phyloP scores from a whole-genome alignment of 2,329 filamentous ascomycete genomes.

The Metarhizium sp. region DNA sequence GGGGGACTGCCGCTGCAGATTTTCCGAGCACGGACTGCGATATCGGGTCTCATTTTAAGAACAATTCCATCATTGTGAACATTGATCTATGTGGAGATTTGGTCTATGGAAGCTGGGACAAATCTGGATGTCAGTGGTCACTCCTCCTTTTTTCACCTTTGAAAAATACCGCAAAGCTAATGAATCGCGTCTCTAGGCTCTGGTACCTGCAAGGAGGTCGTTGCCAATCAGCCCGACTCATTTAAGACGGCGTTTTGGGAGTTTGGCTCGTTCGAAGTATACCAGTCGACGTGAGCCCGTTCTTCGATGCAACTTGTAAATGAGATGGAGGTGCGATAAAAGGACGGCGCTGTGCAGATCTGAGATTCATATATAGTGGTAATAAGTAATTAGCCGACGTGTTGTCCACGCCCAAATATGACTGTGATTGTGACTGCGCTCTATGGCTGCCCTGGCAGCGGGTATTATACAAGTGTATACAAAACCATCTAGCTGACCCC shows the following conservation, averaged over 20 bases:
- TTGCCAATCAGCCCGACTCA: constrained; percentile 44
- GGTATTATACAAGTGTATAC: neutral
- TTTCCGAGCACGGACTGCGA: constrained; percentile 56
- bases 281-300: constrained; percentile 22
- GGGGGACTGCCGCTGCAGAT: constrained; percentile 54
- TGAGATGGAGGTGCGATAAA: neutral
- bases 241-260: constrained; percentile 57
- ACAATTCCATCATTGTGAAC: constrained; percentile 57
- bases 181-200: constrained; percentile 28
- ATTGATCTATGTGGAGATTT: constrained; percentile 55
- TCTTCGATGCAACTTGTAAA: neutral
- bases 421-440: neutral
- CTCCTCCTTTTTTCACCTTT: neutral
- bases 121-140: constrained; percentile 32
- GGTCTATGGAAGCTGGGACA: constrained; percentile 35
- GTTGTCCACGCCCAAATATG: neutral
- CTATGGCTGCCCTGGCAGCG: neutral
- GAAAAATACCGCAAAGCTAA: neutral
- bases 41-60: constrained; percentile 49
- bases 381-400: neutral
- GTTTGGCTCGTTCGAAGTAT: constrained; percentile 52
- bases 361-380: neutral
- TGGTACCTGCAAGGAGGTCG: constrained; percentile 46
- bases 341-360: neutral
- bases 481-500: neutral